Base-by-base conservation (phyloP, 2,329 filamentous ascomycete genomes). In the Aspergillus vadensis region DNA sequence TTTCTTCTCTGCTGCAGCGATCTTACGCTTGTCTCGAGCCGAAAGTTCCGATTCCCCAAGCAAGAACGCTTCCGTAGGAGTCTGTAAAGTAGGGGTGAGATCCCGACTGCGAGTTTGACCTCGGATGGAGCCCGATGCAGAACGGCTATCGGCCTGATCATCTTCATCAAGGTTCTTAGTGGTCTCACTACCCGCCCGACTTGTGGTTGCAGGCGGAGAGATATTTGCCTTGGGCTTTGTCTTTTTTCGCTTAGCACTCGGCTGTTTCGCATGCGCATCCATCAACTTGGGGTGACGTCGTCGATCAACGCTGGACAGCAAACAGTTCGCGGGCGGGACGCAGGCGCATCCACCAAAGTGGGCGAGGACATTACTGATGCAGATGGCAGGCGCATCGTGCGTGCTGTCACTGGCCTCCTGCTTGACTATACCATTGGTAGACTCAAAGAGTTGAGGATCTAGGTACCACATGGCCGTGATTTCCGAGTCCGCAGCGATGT, bases 1-100 rank as follows among this genome's bases (percentile, higher is more conserved):
- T 60, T 87, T 82, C 64, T 84, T 84, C 67, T 88, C 86, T 44
- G 85, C 83, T 58, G 85, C 85, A 57, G 85, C 84, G 50, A 88
- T 80, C 72, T 88, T 88, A 60, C 85, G 83, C 67, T 82, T 82
- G 66, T 88, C 86, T 5, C 86, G 81, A 62, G 84, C 85, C 2
- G 86, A 88, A 63, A 88, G 77, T 63, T 86, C 85, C 2, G 79
- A 72, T 10, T 79, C 76, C 54, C 76, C 71, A 44, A 81, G 66
- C 0, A 65, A 60, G 59, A 60, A 47, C 2, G 30, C 56, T 7
- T 80, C 81, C 9, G 51, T 61, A 27, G 78, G 74, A 7, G 79
- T 82, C 64, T 82, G 81, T 10, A 79, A 79, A 52, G 82, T 83
- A 2, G 86, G 86, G 5, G 85, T 88, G 50, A 86, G 81, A 68